These are phyloP conservation scores for Chlamydomonas reinhardtii DNA, from an alignment of 163 green algal genomes.

Conservation along the genomic window DNA sequence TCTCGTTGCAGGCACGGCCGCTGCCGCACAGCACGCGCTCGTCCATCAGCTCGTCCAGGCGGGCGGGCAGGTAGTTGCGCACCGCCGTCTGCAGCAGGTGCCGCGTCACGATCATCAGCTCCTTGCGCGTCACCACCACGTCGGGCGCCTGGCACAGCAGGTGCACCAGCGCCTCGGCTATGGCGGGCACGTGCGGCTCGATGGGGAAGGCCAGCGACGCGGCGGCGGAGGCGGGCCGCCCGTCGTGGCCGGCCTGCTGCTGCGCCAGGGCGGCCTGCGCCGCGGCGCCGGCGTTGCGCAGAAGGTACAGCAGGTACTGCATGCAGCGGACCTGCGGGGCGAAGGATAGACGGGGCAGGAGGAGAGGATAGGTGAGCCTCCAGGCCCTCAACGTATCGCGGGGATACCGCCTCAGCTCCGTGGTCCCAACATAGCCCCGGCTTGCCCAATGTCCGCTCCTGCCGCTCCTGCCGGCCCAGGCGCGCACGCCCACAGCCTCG, in stretches of 20 bases:
- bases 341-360: too few species aligned
- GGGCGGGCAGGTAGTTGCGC: slow-evolving; percentile 42
- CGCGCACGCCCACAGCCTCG: too few species aligned
- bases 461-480: too few species aligned
- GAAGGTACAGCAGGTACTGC: slow-evolving; percentile 44
- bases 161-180: slow-evolving; percentile 84
- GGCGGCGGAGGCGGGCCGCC: slow-evolving; percentile 11
- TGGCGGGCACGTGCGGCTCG: slow-evolving; percentile 66
- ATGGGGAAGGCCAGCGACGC: slow-evolving; percentile 46
- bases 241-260: neutral
- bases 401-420: too few species aligned
- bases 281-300: slow-evolving; percentile 9
- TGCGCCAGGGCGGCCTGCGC: neutral
- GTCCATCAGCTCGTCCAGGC: slow-evolving; percentile 87
- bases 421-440: too few species aligned
- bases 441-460: too few species aligned
- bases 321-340: slow-evolving; percentile 37
- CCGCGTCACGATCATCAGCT: slow-evolving; percentile 91
- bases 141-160: slow-evolving; percentile 87
- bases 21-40: slow-evolving; percentile 83
- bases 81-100: slow-evolving; percentile 74
- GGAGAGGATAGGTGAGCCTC: too few species aligned
- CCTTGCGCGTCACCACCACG: slow-evolving; percentile 84
- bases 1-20: slow-evolving; percentile 25
- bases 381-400: too few species aligned